Base-by-base conservation (phyloP, 768 basidiomycete genomes). In the Tremella fuciformis region DNA sequence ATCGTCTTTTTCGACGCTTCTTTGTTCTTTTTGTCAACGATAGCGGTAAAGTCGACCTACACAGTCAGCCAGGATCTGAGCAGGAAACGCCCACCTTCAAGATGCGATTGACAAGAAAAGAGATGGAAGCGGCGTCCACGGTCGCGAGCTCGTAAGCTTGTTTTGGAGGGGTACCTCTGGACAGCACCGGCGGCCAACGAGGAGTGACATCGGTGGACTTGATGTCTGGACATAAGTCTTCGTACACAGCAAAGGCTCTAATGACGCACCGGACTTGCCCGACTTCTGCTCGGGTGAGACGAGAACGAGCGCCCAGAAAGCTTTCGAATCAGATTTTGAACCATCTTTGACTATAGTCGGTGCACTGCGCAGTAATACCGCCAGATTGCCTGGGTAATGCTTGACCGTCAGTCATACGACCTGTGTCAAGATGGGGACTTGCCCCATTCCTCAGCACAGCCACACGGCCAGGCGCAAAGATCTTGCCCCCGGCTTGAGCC, bases 391-490 rank as follows among this genome's bases (percentile, higher is more conserved):
- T 56, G 78, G 80, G 75, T 89, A 92, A 74, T 91, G 88, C 91
- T n/a, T 94, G 67, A 26, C 22, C 3, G 29, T 19, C 22, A n/a
- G 34, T 48, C 55, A 56, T 19, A 18, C 26, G 13, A 19, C 6
- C 8, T 8, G 13, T 25, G 26, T 16, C 52, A 38, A 37, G 39
- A 51, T 19, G 40, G 7, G 3, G 1, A 74, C 86, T 68, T 77
- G 96, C 94, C 39, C 83, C 82, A 71, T 97, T 87, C 49, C 86
- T 84, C 37, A 99, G 78, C 37, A 98, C 76, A 1, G 98, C 84
- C 18, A 97, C 84, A 54, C 96, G 82, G 2, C 94, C 94, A 0
- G 84, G 70, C 15, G 79, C 75, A 47, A 98, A 77, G 4, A 83
- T 76, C 78, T 88, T 92, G 15, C 79, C 79, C 2, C 88, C 88